Conservation (phyloP, 78 protist genomes). For the Dictyostelium discoideum region DNA sequence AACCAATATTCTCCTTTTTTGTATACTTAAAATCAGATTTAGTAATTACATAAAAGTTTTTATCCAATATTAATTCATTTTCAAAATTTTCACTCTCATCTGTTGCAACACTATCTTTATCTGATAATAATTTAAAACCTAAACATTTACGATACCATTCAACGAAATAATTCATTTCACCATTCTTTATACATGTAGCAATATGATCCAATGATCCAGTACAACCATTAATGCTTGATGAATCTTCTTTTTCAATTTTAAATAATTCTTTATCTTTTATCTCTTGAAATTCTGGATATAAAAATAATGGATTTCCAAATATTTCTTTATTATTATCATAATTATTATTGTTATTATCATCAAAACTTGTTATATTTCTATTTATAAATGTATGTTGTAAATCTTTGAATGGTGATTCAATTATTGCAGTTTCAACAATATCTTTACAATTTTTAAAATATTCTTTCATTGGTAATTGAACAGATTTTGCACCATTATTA, state of each 20-base stretch:
- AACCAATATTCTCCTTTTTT: conserved; percentile 47
- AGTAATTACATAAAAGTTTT: conserved; percentile 14
- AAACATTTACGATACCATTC: conserved; percentile 50
- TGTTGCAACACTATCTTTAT: neutral
- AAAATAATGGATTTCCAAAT: neutral
- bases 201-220: conserved; percentile 48
- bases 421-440: neutral
- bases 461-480: neutral
- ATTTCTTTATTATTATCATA: neutral
- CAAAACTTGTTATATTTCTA: neutral
- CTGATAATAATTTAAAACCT: neutral
- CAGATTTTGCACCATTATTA: conserved; percentile 20
- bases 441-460: neutral
- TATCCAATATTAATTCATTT: conserved; percentile 14
- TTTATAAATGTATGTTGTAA: conserved; percentile 32
- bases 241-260: neutral
- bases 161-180: neutral
- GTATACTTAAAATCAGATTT: conserved; percentile 42
- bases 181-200: conserved; percentile 54
- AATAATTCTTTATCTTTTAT: neutral
- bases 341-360: too few relatives aligned
- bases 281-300: conserved; percentile 32
- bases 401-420: conserved; percentile 62
- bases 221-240: neutral
- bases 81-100: neutral